Base-by-base conservation (phyloP, 148 eudicot species). In the Fagopyrum homotropicum region DNA sequence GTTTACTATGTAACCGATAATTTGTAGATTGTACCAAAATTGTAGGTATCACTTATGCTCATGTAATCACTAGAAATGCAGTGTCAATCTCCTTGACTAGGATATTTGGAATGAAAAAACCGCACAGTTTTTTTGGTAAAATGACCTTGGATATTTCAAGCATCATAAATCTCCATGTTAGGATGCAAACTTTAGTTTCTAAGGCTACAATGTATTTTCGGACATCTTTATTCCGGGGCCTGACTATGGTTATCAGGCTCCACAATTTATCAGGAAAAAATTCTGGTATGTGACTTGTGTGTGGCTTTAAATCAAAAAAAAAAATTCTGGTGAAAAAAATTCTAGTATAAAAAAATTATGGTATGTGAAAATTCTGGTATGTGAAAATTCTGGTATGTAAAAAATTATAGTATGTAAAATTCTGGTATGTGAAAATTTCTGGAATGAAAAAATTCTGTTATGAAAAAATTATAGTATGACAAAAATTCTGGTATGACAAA, bases 261-360 rank as follows among this genome's bases (percentile, higher is more conserved):
- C 94, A 63, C 86, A 89, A 74, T 85, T 89, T 54, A 77, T 74
- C 49, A 75, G 92, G 80, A 92, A 85, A 82, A 95, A 81, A 93
- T 95, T 75, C 84, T 87, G 26, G 26, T 22, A 22, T 22, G 26
- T 22, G 26, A 22, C 26, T 22, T 22, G 26, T 22, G 26, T 22
- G 26, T 22, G 26, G 26, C 26, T 22, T 22, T 22, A 22, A 22
- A 22, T 0, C 26, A 22, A 22, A 22, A 22, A 22, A 22, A 22
- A 22, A 22, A 22, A 22, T 0, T 22, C 26, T 22, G 26, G 26
- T 22, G 26, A 22, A 22, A 22, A 22, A 22, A 22, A n/a, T n/a
- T 22, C 26, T 22, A 0, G 26, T 22, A 22, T 22, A 0, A 22
- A 22, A 22, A 22, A 22, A 22, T 22, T 22, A 0, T 22, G 26